phyloP scores from a whole-genome alignment of 306 rosid species.

The Quercus engelmannii region DNA sequence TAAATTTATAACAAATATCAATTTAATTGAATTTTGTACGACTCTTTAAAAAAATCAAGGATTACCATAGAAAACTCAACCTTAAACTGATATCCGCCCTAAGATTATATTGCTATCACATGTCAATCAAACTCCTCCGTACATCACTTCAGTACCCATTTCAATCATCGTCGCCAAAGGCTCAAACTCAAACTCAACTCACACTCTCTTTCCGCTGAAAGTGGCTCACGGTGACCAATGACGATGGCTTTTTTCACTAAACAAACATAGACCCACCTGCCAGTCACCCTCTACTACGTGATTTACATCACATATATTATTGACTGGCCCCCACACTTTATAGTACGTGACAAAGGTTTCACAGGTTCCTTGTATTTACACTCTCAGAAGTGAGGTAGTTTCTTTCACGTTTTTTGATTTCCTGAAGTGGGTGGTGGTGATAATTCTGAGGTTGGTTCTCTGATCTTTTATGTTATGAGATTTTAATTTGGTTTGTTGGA shows the following conservation, averaged over 20 bases:
- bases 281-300: constrained; percentile 1
- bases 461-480: background rate
- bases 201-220: background rate
- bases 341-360: background rate
- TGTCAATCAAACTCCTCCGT: background rate
- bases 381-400: background rate
- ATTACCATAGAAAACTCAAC: no score
- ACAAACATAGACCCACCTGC: background rate
- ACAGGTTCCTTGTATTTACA: background rate
- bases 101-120: no score
- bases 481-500: background rate
- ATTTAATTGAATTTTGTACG: no score
- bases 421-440: background rate
- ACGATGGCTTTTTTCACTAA: background rate
- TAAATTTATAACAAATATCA: no score
- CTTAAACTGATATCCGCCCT: background rate
- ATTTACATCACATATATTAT: no score
- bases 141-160: background rate
- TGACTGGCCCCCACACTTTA: background rate
- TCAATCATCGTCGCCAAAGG: background rate
- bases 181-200: background rate
- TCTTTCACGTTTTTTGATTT: background rate
- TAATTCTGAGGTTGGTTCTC: constrained; percentile 8
- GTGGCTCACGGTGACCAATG: background rate
- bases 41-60: no score